A percentile compares a stretch with the other conserved stretches of the same genome.
These are phyloP conservation scores for Glomus cerebriforme DNA, from an alignment of 192 early-diverging fungal genomes.

Conservation along the genomic window DNA sequence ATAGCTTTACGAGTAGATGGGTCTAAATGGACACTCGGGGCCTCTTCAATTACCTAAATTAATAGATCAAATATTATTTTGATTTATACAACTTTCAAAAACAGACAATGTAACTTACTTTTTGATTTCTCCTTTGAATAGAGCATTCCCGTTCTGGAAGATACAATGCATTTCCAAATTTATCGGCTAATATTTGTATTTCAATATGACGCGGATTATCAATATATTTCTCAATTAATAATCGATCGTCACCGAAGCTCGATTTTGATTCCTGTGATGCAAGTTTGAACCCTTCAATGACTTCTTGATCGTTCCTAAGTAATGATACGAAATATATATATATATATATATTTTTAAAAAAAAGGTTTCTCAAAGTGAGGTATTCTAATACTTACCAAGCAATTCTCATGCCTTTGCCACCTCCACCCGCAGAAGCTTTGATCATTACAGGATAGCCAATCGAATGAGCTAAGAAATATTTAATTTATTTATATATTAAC, in stretches of 20 bases:
- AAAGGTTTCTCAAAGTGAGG: background rate
- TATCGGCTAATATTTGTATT: slow-evolving; percentile 73
- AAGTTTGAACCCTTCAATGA: slow-evolving; percentile 76
- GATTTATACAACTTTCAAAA: background rate
- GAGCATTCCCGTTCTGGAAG: slow-evolving; percentile 91
- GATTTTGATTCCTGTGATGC: slow-evolving; percentile 79
- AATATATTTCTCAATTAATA: slow-evolving; percentile 93
- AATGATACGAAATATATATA: background rate
- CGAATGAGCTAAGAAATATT: slow-evolving; percentile 45
- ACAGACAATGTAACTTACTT: slow-evolving; percentile 29
- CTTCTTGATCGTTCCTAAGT: slow-evolving; percentile 55
- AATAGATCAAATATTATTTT: background rate
- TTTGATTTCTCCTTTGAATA: slow-evolving; percentile 81
- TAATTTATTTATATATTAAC: background rate
- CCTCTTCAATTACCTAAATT: slow-evolving; percentile 71
- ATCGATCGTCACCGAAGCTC: slow-evolving; percentile 85
- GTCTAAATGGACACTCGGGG: slow-evolving; percentile 76
- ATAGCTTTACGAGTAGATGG: slow-evolving; percentile 62
- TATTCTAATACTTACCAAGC: slow-evolving; percentile 49
- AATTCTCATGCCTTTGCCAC: slow-evolving; percentile 86
- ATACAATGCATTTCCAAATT: slow-evolving; percentile 74
- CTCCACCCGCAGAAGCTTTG: slow-evolving; percentile 80
- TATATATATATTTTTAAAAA: no score
- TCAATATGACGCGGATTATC: slow-evolving; percentile 80
- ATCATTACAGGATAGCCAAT: slow-evolving; percentile 86